These are phyloP conservation scores for Luvunga scandens DNA, from an alignment of 345 rosid genomes.

Conservation along the genomic window DNA sequence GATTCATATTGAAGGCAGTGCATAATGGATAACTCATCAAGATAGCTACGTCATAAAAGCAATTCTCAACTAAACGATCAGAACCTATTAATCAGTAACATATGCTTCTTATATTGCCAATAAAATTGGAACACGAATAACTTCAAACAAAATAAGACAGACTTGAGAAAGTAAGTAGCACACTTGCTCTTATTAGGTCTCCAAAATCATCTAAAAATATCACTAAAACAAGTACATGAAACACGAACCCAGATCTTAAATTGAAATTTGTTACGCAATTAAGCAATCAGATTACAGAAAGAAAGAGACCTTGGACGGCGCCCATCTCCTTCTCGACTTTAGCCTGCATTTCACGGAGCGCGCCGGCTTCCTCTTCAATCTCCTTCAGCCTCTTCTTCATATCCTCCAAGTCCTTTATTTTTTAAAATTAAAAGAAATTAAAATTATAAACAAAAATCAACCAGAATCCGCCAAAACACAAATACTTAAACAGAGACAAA, in stretches of 20 bases:
- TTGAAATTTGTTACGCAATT: background rate
- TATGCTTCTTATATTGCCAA: background rate
- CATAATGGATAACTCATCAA: background rate
- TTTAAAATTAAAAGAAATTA: background rate
- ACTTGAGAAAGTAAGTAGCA: background rate
- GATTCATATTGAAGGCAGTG: background rate
- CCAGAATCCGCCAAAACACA: background rate
- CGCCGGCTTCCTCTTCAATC: conserved; percentile 97
- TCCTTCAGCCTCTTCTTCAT: conserved; percentile 96
- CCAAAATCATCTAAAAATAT: background rate
- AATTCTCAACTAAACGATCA: background rate
- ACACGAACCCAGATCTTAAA: conserved; percentile 15
- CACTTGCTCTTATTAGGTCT: background rate
- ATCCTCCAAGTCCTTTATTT: conserved; percentile 81
- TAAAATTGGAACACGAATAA: background rate
- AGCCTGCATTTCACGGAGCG: conserved; percentile 99
- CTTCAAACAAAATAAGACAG: background rate
- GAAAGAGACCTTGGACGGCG: conserved; percentile 67
- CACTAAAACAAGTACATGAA: background rate
- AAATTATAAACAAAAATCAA: background rate
- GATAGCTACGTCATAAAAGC: background rate
- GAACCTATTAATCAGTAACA: background rate
- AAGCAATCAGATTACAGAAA: background rate
- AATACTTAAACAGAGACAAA: background rate
- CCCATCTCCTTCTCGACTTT: conserved; percentile 99